A percentile compares a stretch with the other conserved stretches of the same genome.
Evolutionary conservation across 345 rosid species (phyloP).

Genomic region (Brassica incana): DNA sequence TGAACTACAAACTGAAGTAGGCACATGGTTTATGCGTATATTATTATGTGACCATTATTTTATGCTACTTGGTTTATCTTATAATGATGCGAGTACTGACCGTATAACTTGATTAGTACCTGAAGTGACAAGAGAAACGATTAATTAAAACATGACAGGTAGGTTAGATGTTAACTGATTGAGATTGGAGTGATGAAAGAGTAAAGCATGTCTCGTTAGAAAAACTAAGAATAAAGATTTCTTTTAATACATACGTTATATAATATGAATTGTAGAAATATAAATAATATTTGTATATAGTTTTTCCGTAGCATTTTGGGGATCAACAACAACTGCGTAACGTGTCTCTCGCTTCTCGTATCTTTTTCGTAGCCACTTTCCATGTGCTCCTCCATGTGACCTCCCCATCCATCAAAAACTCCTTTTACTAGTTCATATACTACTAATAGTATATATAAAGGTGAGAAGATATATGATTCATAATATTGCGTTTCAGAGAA

Average conservation of each 20-base stretch:
- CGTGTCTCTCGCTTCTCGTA: slow-evolving; percentile 45
- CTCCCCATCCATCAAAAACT: slow-evolving; percentile 18
- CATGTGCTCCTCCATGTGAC: slow-evolving; percentile 49
- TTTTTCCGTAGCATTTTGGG: slow-evolving; percentile 8
- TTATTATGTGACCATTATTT: neutral
- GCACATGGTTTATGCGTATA: neutral
- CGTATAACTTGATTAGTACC: slow-evolving; percentile 27
- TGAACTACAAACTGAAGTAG: neutral
- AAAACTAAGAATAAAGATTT: slow-evolving; percentile 27
- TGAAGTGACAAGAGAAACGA: slow-evolving; percentile 8
- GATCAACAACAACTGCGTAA: slow-evolving; percentile 37
- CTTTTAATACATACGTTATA: neutral
- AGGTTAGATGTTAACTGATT: slow-evolving; percentile 23
- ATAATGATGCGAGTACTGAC: slow-evolving; percentile 19
- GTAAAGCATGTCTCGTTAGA: slow-evolving; percentile 44
- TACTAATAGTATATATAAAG: neutral
- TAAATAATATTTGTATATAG: neutral
- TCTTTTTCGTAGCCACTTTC: slow-evolving; percentile 36
- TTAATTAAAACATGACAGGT: neutral
- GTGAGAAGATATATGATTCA: neutral
- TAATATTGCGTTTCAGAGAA: neutral
- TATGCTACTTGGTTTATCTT: neutral
- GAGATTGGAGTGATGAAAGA: slow-evolving; percentile 42
- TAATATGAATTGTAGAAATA: neutral
- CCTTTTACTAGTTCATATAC: neutral